These are phyloP conservation scores for Pythium biforme DNA, from an alignment of 352 stramenopile genomes.

Conservation along the genomic window DNA sequence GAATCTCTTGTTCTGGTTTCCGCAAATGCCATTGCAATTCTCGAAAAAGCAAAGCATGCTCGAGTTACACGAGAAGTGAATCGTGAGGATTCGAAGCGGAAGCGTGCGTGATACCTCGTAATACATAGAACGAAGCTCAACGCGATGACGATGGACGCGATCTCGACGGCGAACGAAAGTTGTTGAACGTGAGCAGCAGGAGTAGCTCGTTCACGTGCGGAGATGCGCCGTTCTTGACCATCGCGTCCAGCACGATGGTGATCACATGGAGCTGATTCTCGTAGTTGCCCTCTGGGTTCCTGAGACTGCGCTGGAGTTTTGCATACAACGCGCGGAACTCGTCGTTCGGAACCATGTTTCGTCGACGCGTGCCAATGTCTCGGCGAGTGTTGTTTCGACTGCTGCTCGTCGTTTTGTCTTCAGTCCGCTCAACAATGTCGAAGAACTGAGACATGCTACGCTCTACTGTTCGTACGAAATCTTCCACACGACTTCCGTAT, in stretches of 20 bases:
- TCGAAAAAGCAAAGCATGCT: slow-evolving; percentile 13
- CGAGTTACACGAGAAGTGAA: not conserved
- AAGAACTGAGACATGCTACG: slow-evolving; percentile 45
- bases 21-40: not conserved
- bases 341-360: slow-evolving; percentile 8
- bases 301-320: slow-evolving; percentile 36
- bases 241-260: slow-evolving; percentile 68
- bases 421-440: slow-evolving; percentile 5
- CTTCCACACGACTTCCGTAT: slow-evolving; percentile 54
- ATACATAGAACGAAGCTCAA: not conserved
- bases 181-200: slow-evolving; percentile 78
- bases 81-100: slow-evolving; percentile 4
- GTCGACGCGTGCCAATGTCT: slow-evolving; percentile 2
- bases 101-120: slow-evolving; percentile 3
- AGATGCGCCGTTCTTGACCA: slow-evolving; percentile 70
- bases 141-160: not conserved
- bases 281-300: slow-evolving; percentile 48
- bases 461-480: slow-evolving; percentile 48
- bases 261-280: slow-evolving; percentile 66
- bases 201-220: slow-evolving; percentile 67
- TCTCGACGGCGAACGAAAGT: slow-evolving; percentile 38
- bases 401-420: not conserved
- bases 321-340: slow-evolving; percentile 15
- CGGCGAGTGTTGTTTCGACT: not conserved
- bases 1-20: slow-evolving; percentile 18